Percentiles rank a stretch among this genome's conserved stretches.
Evolutionary conservation across 768 basidiomycete species (phyloP).

Genomic region (Kwoniella heveanensis): DNA sequence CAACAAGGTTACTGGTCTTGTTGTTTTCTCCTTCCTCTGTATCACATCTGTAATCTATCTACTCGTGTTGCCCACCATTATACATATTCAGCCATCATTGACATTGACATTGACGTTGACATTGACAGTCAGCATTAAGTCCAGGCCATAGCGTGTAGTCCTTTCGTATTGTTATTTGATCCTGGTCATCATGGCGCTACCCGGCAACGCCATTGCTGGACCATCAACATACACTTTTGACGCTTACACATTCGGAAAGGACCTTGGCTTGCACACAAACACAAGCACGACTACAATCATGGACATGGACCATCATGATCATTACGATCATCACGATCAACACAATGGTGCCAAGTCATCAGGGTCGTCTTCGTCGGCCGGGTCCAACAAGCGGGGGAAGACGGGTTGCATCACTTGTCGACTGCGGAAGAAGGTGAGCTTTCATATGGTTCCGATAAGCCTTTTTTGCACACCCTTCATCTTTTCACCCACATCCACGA

Average conservation of each 20-base stretch:
- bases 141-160: too few relatives aligned
- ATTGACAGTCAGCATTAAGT: too few relatives aligned
- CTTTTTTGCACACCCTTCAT: neutral
- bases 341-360: neutral
- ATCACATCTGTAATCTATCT: too few relatives aligned
- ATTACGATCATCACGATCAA: neutral
- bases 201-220: neutral
- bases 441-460: too few relatives aligned
- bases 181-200: neutral
- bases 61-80: too few relatives aligned
- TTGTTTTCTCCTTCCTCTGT: neutral
- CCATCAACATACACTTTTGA: conserved; percentile 1
- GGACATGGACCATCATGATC: too few relatives aligned
- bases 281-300: too few relatives aligned
- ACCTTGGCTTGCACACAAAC: neutral
- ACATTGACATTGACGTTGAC: too few relatives aligned
- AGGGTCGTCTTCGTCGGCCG: neutral
- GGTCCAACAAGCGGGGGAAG: conserved; percentile 27
- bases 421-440: conserved; percentile 29
- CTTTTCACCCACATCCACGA: too few relatives aligned
- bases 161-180: too few relatives aligned
- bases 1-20: too few relatives aligned
- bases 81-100: too few relatives aligned
- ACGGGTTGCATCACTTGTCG: conserved; percentile 59
- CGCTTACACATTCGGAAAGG: neutral